Evolutionary conservation across 129 eudicot genomes (phyloP).

Genomic region (Arctium minus): DNA sequence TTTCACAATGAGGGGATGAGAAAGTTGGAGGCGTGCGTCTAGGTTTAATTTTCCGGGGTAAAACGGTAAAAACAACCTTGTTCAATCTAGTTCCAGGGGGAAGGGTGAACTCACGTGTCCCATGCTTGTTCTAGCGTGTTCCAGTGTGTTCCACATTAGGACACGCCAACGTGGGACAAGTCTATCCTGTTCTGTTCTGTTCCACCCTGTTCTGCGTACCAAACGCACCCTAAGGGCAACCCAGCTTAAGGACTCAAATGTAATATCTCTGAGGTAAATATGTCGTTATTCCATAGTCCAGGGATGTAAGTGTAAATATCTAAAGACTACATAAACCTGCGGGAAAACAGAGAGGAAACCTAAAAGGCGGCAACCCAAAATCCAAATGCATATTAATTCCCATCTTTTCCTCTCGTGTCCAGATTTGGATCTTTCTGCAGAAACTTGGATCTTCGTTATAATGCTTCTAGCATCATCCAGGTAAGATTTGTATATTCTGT

Average conservation of each 20-base stretch:
- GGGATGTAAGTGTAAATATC: constrained; percentile 29
- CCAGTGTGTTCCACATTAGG: no score
- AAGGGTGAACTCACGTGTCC: no score
- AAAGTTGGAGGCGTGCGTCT: no score
- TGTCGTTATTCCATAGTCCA: neutral
- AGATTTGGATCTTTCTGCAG: constrained; percentile 8
- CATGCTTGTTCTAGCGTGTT: no score
- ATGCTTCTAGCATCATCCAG: neutral
- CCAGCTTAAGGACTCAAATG: neutral
- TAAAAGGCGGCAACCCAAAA: constrained; percentile 17
- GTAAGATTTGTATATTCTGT: neutral
- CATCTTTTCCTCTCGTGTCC: constrained; percentile 3
- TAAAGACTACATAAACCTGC: constrained; percentile 35
- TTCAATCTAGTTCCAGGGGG: no score
- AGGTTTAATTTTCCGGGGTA: no score
- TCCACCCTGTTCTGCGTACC: no score
- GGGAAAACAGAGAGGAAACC: neutral
- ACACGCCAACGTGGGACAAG: no score
- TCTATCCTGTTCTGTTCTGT: no score
- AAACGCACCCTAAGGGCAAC: no score
- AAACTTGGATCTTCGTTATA: neutral
- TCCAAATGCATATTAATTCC: constrained; percentile 7
- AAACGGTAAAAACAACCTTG: no score
- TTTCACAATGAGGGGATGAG: no score
- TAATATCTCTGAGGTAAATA: neutral